phyloP scores from a whole-genome alignment of 306 rosid genomes.

The Casuarina equisetifolia region DNA sequence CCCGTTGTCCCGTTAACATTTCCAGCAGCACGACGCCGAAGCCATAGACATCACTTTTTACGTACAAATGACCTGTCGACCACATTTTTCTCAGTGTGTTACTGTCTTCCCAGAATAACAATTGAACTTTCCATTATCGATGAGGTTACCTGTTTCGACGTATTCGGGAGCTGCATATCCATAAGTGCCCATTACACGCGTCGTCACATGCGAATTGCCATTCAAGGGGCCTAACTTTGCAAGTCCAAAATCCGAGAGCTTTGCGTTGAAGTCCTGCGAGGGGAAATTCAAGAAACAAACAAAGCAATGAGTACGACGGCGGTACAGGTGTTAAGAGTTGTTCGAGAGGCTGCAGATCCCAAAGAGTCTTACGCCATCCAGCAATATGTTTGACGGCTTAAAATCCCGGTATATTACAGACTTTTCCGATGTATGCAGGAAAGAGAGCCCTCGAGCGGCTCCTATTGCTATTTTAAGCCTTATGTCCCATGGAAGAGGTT shows the following conservation, averaged over 20 bases:
- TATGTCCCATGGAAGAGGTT: conserved; percentile 65
- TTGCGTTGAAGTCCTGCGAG: conserved; percentile 55
- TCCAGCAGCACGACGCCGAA: conserved; percentile 88
- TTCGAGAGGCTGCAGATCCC: too few relatives aligned
- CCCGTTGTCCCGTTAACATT: conserved; percentile 58
- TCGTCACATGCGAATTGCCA: conserved; percentile 71
- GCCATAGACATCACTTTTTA: conserved; percentile 87
- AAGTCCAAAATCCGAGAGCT: conserved; percentile 84
- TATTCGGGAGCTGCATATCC: conserved; percentile 94
- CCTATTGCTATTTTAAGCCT: conserved; percentile 79
- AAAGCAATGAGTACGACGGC: not conserved
- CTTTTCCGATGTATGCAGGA: conserved; percentile 62
- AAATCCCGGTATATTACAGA: conserved; percentile 81
- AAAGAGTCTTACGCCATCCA: conserved; percentile 48
- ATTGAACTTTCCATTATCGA: too few relatives aligned
- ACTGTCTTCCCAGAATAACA: not conserved
- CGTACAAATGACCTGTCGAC: conserved; percentile 70
- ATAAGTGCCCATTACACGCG: conserved; percentile 66
- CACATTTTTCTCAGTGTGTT: not conserved
- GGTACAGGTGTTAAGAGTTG: too few relatives aligned
- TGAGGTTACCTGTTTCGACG: conserved; percentile 59
- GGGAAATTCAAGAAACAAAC: not conserved
- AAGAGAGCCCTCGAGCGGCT: conserved; percentile 72
- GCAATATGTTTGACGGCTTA: conserved; percentile 78
- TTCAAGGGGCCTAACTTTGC: conserved; percentile 74